Evolutionary conservation across 768 basidiomycete genomes (phyloP), one percentile per base, ranked within the genome.

Genomic region (Gloeostereum incarnatum): DNA sequence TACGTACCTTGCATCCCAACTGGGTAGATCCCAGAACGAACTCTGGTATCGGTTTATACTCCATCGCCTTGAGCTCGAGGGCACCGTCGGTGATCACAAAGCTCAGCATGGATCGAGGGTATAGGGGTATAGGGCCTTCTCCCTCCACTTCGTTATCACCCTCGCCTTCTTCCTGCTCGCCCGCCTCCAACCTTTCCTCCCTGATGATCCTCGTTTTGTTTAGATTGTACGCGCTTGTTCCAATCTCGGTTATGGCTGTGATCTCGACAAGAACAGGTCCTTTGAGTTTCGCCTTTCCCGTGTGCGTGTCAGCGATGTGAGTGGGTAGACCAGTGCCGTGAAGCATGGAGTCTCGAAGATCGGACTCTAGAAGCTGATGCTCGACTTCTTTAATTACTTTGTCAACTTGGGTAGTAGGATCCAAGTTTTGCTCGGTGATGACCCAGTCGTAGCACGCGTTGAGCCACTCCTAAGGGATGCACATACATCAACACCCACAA

Each of bases 21-120:
- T 73, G 73, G 1, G 91, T 94, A 14, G 69, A 73, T 6, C 83
- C 86, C 13, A 97, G 66, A 35, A 68, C 67, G 14, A 97, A 46
- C 31, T 75, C 66, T 1, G 74, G 71, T 20, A 96, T 53, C 17
- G 66, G 59, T 38, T 71, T 73, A 45, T 81, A 89, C 52, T 97
- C 93, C 45, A 93, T 78, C 2, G 85, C 93, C 24, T 70, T 68
- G 22, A 93, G 55, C 3, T 59, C 68, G 2, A 65, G 70, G 10
- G 62, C 54, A n/a, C 93, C 93, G 54, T 97, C 93, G 37, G 75
- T 80, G 36, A 96, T 56, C 46, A 79, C 67, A 20, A 96, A 66
- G 31, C 61, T 69, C 40, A 96, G 65, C 78, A 88, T 90, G 21
- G 78, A 73, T 37, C 89, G 62, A 3, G 89, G 78, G 56, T 90